phyloP scores from a whole-genome alignment of 179 eudicot species.

The Drosera spatulata region DNA sequence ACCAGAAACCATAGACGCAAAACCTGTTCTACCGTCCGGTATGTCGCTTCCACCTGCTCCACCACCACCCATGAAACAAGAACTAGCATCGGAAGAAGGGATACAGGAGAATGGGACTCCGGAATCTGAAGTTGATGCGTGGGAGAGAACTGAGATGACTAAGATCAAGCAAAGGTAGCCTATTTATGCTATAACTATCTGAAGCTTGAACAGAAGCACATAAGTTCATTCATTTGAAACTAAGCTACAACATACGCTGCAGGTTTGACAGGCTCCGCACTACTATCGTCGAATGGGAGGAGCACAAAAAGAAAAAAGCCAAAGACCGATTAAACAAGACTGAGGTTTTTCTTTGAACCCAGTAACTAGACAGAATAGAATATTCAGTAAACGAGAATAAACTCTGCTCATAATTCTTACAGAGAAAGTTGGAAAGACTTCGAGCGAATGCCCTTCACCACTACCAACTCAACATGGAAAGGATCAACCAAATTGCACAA shows the following conservation, averaged over 20 bases:
- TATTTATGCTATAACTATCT: background rate
- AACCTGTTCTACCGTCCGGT: slow-evolving; percentile 19
- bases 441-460: slow-evolving; percentile 41
- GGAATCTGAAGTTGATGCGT: slow-evolving; percentile 45
- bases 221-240: background rate
- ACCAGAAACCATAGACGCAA: slow-evolving; percentile 11
- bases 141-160: slow-evolving; percentile 62
- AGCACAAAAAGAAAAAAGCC: slow-evolving; percentile 64
- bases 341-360: slow-evolving; percentile 45
- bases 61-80: slow-evolving; percentile 21
- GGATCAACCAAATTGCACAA: slow-evolving; percentile 47
- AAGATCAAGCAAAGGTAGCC: slow-evolving; percentile 48
- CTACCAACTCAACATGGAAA: slow-evolving; percentile 42
- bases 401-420: background rate
- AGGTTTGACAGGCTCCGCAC: slow-evolving; percentile 57
- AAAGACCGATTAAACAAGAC: slow-evolving; percentile 30
- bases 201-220: background rate
- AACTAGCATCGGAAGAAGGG: slow-evolving; percentile 12
- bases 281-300: slow-evolving; percentile 71
- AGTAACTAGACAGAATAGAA: background rate
- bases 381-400: background rate
- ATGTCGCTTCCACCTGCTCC: slow-evolving; percentile 19
- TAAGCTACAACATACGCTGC: slow-evolving; percentile 3
- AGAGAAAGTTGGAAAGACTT: slow-evolving; percentile 39
- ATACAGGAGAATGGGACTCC: slow-evolving; percentile 4